Evolutionary conservation across 1,139 yeast genomes (phyloP).

Genomic region (Hyphopichia pseudoburtonii): DNA sequence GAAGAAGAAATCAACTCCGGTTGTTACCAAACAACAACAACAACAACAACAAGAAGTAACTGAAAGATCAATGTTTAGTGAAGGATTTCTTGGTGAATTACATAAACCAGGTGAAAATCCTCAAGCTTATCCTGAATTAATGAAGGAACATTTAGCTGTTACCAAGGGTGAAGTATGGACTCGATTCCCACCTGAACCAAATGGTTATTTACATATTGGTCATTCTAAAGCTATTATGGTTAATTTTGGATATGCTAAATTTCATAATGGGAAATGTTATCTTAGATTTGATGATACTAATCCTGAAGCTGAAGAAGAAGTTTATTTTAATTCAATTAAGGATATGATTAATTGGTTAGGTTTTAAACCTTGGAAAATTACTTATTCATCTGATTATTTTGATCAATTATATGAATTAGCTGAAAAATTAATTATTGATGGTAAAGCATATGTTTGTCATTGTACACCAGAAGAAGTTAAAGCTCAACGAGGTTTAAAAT

Average conservation of each 20-base stretch:
- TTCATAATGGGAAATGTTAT: conserved; percentile 81
- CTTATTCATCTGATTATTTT: conserved; percentile 95
- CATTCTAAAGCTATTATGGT: conserved; percentile 98
- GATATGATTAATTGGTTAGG: conserved; percentile 93
- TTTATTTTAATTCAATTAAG: conserved; percentile 78
- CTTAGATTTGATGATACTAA: conserved; percentile 96
- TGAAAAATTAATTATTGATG: conserved; percentile 67
- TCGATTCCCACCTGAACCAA: conserved; percentile 98
- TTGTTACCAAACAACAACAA: conserved; percentile 18
- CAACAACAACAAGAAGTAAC: conserved; percentile 24
- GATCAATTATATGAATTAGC: conserved; percentile 86
- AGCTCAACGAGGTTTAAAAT: conserved; percentile 83
- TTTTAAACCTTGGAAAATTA: conserved; percentile 86
- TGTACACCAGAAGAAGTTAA: conserved; percentile 92
- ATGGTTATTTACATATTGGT: conserved; percentile 95
- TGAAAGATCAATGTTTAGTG: conserved; percentile 83
- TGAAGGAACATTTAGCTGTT: conserved; percentile 73
- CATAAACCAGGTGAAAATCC: conserved; percentile 96
- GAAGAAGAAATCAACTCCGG: too few relatives aligned
- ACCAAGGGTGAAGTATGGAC: conserved; percentile 86
- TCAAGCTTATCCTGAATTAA: conserved; percentile 81
- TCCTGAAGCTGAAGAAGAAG: conserved; percentile 97
- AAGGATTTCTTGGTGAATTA: conserved; percentile 92
- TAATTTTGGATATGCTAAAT: conserved; percentile 91
- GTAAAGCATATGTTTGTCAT: conserved; percentile 87